These are phyloP conservation scores for Zymoseptoria passerinii DNA, from an alignment of 2,329 filamentous ascomycete species.

Conservation along the genomic window DNA sequence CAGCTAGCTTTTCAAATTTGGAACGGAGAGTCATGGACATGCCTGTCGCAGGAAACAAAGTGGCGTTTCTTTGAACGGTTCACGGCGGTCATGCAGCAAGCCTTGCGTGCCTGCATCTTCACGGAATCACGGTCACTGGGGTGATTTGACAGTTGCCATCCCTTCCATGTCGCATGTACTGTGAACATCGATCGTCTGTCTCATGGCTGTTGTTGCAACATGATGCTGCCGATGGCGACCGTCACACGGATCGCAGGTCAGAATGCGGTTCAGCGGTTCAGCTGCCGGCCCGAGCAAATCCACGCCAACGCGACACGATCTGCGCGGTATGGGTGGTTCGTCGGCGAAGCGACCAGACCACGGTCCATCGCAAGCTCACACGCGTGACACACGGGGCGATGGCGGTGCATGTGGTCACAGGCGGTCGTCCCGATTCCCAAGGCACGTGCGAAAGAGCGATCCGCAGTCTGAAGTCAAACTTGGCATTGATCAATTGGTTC, in stretches of 20 bases:
- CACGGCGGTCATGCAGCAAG: slow-evolving; percentile 1
- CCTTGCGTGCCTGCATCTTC: not conserved
- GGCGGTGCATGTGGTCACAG: not conserved
- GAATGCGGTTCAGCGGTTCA: not conserved
- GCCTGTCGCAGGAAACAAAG: not conserved
- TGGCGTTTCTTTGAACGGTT: slow-evolving; percentile 1
- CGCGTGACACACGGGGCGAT: too few species aligned
- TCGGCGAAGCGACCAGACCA: not conserved
- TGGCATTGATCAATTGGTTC: not conserved
- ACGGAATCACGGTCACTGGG: not conserved
- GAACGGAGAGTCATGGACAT: not conserved
- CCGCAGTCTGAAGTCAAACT: not conserved
- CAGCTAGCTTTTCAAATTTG: not conserved
- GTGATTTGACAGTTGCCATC: not conserved
- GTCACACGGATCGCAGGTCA: not conserved
- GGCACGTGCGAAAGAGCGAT: not conserved
- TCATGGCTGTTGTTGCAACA: not conserved
- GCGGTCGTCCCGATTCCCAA: not conserved
- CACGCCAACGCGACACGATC: not conserved
- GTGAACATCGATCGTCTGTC: not conserved
- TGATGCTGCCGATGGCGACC: not conserved
- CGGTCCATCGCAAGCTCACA: too few species aligned
- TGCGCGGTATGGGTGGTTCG: not conserved
- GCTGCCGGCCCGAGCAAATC: not conserved
- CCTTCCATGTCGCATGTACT: not conserved